Evolutionary conservation across 2,329 filamentous ascomycete genomes (phyloP).

Genomic region (Penicillium sp.): DNA sequence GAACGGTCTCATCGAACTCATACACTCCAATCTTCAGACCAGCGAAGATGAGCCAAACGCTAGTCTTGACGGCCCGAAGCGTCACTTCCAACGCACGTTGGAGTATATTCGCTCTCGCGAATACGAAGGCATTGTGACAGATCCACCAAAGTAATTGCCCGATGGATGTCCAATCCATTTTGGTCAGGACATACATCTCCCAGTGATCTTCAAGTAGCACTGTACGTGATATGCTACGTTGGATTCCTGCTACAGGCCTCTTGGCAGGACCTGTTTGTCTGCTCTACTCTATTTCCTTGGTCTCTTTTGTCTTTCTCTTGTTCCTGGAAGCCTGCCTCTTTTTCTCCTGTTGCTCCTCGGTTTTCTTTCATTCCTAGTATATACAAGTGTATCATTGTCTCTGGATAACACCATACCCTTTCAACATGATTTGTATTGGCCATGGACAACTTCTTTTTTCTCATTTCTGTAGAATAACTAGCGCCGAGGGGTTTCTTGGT

Average conservation of each 20-base stretch:
- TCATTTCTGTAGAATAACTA: neutral
- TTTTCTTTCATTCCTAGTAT: constrained; percentile 21
- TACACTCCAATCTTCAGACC: constrained; percentile 89
- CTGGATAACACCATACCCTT: constrained; percentile 25
- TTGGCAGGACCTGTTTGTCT: neutral
- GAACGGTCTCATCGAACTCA: constrained; percentile 95
- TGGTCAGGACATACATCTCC: neutral
- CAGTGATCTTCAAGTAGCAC: neutral
- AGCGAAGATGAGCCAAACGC: constrained; percentile 66
- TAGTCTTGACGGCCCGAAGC: constrained; percentile 81
- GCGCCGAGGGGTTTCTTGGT: neutral
- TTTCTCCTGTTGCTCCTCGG: constrained; percentile 8
- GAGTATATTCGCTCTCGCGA: constrained; percentile 90
- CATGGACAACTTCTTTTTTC: neutral
- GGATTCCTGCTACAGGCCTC: neutral
- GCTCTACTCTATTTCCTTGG: constrained; percentile 13
- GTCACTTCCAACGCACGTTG: constrained; percentile 91
- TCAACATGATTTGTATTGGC: constrained; percentile 12
- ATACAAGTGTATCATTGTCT: constrained; percentile 31
- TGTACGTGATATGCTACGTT: neutral
- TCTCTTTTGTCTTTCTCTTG: constrained; percentile 8
- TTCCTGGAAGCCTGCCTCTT: constrained; percentile 19
- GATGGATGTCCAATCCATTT: neutral
- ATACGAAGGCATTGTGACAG: constrained; percentile 85
- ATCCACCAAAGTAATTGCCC: constrained; percentile 44